These are phyloP conservation scores for Onygena corvina DNA, from an alignment of 2,329 filamentous ascomycete species.

Conservation along the genomic window DNA sequence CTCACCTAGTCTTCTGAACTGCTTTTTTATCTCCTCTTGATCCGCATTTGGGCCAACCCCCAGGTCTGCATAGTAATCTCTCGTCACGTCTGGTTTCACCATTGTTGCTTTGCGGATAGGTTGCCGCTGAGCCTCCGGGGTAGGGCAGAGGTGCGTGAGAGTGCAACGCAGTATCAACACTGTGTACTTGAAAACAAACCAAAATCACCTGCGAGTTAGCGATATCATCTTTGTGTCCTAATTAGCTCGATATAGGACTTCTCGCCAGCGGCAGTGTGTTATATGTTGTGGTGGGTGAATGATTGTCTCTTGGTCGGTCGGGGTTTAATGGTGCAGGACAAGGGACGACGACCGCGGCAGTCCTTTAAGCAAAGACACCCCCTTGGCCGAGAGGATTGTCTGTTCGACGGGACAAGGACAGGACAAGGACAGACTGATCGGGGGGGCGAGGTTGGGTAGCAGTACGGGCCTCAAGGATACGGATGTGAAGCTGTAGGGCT, in stretches of 20 bases:
- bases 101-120: constrained; percentile 35
- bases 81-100: constrained; percentile 55
- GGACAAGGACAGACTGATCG: not conserved
- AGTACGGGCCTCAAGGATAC: constrained; percentile 11
- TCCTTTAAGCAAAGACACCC: too few species aligned
- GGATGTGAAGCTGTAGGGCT: constrained; percentile 4
- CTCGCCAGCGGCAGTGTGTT: too few species aligned
- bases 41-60: constrained; percentile 57
- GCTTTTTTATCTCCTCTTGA: constrained; percentile 66
- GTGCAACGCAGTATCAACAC: too few species aligned
- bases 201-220: too few species aligned
- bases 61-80: constrained; percentile 78
- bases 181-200: too few species aligned
- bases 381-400: not conserved
- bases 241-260: too few species aligned
- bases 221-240: too few species aligned
- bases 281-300: too few species aligned
- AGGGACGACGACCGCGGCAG: too few species aligned
- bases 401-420: not conserved
- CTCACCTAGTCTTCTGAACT: constrained; percentile 70
- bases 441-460: constrained; percentile 14
- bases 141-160: not conserved
- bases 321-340: too few species aligned
- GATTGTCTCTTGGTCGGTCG: too few species aligned
- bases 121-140: not conserved